Conservation (phyloP, 495 filamentous ascomycete species). For the Lepidopterella palustris region DNA sequence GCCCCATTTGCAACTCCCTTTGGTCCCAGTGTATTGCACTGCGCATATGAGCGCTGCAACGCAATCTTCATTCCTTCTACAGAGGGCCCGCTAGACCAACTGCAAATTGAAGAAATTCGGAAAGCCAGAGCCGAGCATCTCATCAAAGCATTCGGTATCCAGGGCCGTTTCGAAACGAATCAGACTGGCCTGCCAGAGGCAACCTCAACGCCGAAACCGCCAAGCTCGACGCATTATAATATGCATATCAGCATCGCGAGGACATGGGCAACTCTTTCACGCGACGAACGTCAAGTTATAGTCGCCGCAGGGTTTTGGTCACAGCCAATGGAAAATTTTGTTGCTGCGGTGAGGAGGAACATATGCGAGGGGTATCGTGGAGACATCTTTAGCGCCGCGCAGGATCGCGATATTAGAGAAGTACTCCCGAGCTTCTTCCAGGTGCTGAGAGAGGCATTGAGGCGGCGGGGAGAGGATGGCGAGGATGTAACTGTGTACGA, state of each 20-base stretch:
- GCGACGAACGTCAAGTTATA: conserved; percentile 2
- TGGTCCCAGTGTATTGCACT: conserved; percentile 29
- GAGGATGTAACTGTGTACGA: conserved; percentile 13
- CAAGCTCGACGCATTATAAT: conserved; percentile 20
- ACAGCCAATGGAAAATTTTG: too few relatives aligned
- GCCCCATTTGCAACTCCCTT: conserved; percentile 28
- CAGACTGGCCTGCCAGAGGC: conserved; percentile 27
- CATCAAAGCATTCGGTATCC: conserved; percentile 19
- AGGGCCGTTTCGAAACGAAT: conserved; percentile 9
- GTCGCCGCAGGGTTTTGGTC: not conserved
- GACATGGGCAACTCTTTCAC: conserved; percentile 9
- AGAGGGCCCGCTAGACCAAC: not conserved
- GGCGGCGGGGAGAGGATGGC: not conserved
- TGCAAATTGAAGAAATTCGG: conserved; percentile 9
- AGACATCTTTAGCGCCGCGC: conserved; percentile 5
- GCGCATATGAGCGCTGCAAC: conserved; percentile 20
- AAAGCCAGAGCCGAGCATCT: conserved; percentile 24
- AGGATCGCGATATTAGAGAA: conserved; percentile 2
- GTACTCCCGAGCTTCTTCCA: conserved; percentile 18
- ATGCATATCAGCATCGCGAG: conserved; percentile 25
- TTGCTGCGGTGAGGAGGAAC: not conserved
- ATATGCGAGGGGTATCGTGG: conserved; percentile 14
- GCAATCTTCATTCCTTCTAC: conserved; percentile 14
- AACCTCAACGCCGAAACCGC: conserved; percentile 10
- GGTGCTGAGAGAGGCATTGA: conserved; percentile 11